Evolutionary conservation across 164 flowering plant genomes (phyloP).

Genomic region (Umbilicus rupestris): DNA sequence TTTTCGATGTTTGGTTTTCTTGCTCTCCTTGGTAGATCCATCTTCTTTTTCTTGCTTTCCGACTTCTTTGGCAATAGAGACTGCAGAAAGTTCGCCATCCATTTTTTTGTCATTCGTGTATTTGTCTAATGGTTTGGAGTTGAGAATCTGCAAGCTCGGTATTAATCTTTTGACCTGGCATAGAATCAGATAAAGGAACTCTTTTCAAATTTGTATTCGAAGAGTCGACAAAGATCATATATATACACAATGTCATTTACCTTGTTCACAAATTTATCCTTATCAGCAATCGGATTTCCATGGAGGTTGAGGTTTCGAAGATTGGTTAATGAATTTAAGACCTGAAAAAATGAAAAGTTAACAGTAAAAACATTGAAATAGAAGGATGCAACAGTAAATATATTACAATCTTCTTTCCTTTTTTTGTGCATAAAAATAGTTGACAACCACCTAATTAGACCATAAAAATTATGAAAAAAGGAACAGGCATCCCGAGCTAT

Average conservation of each 20-base stretch:
- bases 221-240: not conserved
- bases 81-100: conserved; percentile 15
- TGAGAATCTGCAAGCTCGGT: conserved; percentile 60
- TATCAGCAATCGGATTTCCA: conserved; percentile 72
- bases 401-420: not conserved
- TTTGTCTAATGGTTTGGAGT: conserved; percentile 47
- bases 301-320: conserved; percentile 69
- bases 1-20: conserved; percentile 10
- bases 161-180: conserved; percentile 49
- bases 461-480: conserved; percentile 1
- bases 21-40: conserved; percentile 7
- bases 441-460: not conserved
- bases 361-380: not conserved
- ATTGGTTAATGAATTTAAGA: conserved; percentile 40
- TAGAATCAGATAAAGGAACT: not conserved
- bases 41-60: conserved; percentile 14
- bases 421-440: not conserved
- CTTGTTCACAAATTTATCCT: conserved; percentile 49
- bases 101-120: conserved; percentile 19
- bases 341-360: conserved; percentile 30
- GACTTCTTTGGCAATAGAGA: conserved; percentile 7
- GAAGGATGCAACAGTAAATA: not conserved
- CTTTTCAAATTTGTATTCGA: not conserved
- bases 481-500: not conserved
- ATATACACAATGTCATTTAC: conserved; percentile 17